Base-by-base conservation (phyloP, 768 basidiomycete species). In the Mycena vitilis region DNA sequence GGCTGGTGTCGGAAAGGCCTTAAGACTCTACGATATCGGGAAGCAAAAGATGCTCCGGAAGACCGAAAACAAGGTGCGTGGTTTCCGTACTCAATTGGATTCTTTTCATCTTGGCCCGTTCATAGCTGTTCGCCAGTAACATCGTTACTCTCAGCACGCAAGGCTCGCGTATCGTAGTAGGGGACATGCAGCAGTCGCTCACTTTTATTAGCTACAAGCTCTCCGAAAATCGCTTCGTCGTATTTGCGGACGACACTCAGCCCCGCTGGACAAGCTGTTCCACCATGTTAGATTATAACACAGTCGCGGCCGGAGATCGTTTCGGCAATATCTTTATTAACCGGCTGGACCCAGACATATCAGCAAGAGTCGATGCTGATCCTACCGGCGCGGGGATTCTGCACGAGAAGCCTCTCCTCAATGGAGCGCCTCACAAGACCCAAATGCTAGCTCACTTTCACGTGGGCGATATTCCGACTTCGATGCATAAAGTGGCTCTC, bases 11-110 rank as follows among this genome's bases (percentile, higher is more conserved):
- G 97, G 97, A 25, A 97, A 96, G 76, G 88, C 96, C 4, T 79
- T 99, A 67, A 83, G 96, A 65, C 83, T 99, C 52, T 99, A 98
- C 76, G 97, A 99, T 74, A 91, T 98, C 44, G 97, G 97, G 38
- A 98, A 97, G 84, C 97, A 97, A 82, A 98, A 98, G 73, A 83
- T 99, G 69, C 82, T 99, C 30, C 88, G 98, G n/a, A 99, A 99
- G 79, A 94, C 93, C 52, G 97, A 99, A 80, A 98, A 96, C 78
- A 98, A 95, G 85, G 96, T 95, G 36, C n/a, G n/a, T n/a, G n/a
- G n/a, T n/a, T n/a, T n/a, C 30, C 16, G n/a, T 25, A 47, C 23
- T 12, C 58, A 22, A 42, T 23, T 36, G 25, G 37, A 58, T 22
- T 60, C n/a, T n/a, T n/a, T n/a, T n/a, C n/a, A n/a, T 58, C 36